These are phyloP conservation scores for Colletotrichum destructivum DNA, from an alignment of 2,329 filamentous ascomycete species.

Conservation along the genomic window DNA sequence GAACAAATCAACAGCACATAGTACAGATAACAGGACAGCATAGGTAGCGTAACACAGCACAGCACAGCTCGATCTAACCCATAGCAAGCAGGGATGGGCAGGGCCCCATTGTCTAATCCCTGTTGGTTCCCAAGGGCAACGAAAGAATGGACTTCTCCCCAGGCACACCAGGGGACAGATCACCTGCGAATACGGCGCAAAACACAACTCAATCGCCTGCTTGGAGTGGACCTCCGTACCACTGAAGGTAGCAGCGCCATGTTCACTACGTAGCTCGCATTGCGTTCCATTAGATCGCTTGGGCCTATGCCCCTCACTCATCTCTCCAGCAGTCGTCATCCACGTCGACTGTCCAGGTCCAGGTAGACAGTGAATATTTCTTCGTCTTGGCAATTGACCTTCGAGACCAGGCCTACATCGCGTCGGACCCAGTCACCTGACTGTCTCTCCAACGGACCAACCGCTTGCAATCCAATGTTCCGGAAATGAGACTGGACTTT, in stretches of 20 bases:
- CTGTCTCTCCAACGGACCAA: not conserved
- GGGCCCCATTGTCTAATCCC: not conserved
- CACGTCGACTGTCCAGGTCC: not conserved
- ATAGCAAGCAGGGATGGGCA: not conserved
- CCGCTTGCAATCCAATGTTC: not conserved
- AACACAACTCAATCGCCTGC: conserved; percentile 26
- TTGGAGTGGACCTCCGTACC: conserved; percentile 8
- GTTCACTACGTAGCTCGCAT: conserved; percentile 19
- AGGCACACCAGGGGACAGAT: not conserved
- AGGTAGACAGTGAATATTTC: not conserved
- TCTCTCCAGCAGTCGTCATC: conserved; percentile 27
- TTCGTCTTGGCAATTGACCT: not conserved
- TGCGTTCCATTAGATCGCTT: conserved; percentile 9
- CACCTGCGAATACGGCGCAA: not conserved
- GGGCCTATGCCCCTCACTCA: conserved; percentile 29
- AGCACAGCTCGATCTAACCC: not conserved
- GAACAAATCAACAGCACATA: not conserved
- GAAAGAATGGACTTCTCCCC: not conserved
- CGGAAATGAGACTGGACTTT: not conserved
- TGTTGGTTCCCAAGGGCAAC: not conserved
- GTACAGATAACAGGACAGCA: no score
- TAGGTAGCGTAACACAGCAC: not conserved
- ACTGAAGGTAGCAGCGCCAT: not conserved
- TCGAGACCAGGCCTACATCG: not conserved
- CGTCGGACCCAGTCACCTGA: not conserved